These are phyloP conservation scores for Prunus mume DNA, from an alignment of 306 rosid genomes.

Conservation along the genomic window DNA sequence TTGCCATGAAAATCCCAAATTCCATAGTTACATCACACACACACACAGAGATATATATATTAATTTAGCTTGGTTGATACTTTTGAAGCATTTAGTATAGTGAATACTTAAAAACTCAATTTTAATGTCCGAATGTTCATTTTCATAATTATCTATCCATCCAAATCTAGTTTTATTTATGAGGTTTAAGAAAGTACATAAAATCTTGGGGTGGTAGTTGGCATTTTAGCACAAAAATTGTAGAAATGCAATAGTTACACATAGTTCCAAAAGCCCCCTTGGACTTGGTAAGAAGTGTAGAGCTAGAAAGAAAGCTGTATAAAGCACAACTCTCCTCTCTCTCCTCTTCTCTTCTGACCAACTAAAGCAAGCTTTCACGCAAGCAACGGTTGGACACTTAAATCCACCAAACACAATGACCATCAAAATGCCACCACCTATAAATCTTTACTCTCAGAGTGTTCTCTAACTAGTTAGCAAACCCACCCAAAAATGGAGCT, in stretches of 20 bases:
- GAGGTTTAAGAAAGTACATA: background rate
- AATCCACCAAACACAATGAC: slow-evolving; percentile 30
- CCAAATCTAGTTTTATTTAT: background rate
- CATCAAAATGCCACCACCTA: slow-evolving; percentile 2
- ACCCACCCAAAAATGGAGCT: slow-evolving; percentile 40
- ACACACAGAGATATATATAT: too few relatives aligned
- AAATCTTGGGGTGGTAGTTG: background rate
- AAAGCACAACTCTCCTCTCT: background rate
- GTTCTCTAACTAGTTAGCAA: background rate
- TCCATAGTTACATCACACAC: too few relatives aligned
- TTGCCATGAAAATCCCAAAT: too few relatives aligned
- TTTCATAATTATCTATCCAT: background rate
- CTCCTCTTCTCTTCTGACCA: slow-evolving; percentile 21
- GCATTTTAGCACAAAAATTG: background rate
- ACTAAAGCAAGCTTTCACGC: slow-evolving; percentile 12
- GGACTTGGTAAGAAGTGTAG: slow-evolving; percentile 12
- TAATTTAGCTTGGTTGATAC: too few relatives aligned
- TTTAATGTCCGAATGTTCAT: background rate
- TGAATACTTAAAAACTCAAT: background rate
- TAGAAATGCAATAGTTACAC: background rate
- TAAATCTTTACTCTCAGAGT: slow-evolving; percentile 14
- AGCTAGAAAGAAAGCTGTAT: background rate
- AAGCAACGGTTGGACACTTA: slow-evolving; percentile 27
- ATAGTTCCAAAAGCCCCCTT: background rate
- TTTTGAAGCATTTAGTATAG: background rate